phyloP scores from a whole-genome alignment of 2,329 filamentous ascomycete genomes.

The Pestalotiopsis sp. region DNA sequence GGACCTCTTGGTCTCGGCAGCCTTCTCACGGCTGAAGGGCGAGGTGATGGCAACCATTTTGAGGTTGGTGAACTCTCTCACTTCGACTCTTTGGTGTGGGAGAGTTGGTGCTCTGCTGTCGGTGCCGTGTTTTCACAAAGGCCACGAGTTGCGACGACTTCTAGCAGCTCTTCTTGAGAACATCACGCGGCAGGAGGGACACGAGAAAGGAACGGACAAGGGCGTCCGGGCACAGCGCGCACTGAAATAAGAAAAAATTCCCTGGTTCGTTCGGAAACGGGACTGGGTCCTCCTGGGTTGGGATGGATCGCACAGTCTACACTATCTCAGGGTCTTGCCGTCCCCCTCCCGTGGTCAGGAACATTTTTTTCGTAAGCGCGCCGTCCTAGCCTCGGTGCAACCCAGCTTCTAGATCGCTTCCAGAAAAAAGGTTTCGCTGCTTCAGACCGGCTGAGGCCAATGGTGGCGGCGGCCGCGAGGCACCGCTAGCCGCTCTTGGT shows the following conservation, averaged over 20 bases:
- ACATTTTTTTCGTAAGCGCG: neutral
- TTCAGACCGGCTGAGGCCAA: neutral
- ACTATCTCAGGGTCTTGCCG: neutral
- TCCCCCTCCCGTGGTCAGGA: neutral
- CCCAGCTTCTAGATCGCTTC: conserved; percentile 7
- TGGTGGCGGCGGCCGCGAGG: neutral
- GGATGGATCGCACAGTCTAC: neutral
- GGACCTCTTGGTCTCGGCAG: neutral
- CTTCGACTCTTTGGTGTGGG: neutral
- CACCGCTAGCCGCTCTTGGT: neutral
- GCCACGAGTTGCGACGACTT: neutral
- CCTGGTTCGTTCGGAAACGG: neutral
- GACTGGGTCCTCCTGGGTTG: neutral
- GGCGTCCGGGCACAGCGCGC: neutral
- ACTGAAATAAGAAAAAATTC: neutral
- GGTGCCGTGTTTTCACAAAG: neutral
- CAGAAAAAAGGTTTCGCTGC: neutral
- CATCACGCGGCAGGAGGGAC: neutral
- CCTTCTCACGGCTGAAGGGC: conserved; percentile 4
- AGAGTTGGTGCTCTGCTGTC: neutral
- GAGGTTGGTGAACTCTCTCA: neutral
- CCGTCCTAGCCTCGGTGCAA: conserved; percentile 1
- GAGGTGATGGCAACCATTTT: conserved; percentile 3
- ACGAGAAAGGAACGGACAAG: neutral
- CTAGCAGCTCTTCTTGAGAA: neutral